Conservation (phyloP, 1,284 basidiomycete genomes). For the Xerocomus nothofagi region DNA sequence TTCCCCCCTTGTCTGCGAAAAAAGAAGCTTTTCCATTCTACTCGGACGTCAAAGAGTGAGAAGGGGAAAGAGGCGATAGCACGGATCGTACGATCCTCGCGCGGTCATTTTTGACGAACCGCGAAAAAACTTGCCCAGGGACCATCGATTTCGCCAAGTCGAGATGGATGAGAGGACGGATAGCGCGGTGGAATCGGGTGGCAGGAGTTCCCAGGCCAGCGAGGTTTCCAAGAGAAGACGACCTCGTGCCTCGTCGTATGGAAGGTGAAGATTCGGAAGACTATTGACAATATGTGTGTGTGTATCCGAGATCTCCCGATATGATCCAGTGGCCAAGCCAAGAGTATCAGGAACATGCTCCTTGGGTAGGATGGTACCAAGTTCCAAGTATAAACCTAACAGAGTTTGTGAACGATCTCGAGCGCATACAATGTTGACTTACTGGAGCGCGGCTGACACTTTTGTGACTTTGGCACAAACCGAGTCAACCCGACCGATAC, state of each 20-base stretch:
- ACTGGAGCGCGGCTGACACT: too few species aligned
- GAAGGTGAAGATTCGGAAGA: conserved; percentile 18
- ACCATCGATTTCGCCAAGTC: conserved; percentile 18
- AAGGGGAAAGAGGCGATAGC: conserved; percentile 28
- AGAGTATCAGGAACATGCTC: background rate
- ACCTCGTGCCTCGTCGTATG: conserved; percentile 23
- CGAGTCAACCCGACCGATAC: conserved; percentile 21
- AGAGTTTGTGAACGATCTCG: background rate
- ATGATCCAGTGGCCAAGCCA: background rate
- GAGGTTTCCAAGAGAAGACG: conserved; percentile 12
- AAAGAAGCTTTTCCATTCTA: conserved; percentile 13
- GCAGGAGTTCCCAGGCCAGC: conserved; percentile 18
- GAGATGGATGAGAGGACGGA: conserved; percentile 16
- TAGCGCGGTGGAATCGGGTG: conserved; percentile 20
- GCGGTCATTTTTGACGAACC: background rate
- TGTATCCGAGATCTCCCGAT: conserved; percentile 22
- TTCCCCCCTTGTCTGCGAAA: conserved; percentile 8
- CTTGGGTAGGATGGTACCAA: background rate
- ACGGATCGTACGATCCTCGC: conserved; percentile 27
- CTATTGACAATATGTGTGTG: background rate
- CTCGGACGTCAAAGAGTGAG: background rate
- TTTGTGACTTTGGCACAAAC: background rate
- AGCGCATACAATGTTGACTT: background rate
- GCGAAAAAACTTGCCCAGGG: conserved; percentile 15
- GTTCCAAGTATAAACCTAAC: too few species aligned